A percentile compares a stretch with the other conserved stretches of the same genome.
These are phyloP conservation scores for Juglanconis juglandina DNA, from an alignment of 2,329 filamentous ascomycete genomes.

Conservation along the genomic window DNA sequence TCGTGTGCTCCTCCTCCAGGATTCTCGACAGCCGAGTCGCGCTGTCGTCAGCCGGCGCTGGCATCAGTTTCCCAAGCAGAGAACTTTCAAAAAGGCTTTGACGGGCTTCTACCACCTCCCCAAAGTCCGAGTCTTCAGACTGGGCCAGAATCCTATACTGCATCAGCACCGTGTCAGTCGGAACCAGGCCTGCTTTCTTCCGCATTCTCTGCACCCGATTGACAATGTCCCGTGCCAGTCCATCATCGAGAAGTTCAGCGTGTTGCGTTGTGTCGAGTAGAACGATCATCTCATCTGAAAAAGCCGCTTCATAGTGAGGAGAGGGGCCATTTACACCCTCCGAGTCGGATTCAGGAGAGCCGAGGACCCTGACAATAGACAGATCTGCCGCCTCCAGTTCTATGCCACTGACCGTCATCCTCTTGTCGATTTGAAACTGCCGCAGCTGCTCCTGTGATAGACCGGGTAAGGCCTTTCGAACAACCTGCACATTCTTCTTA, in stretches of 20 bases:
- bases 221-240: conserved; percentile 85
- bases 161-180: conserved; percentile 94
- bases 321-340: background rate
- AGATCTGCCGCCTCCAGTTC: conserved; percentile 77
- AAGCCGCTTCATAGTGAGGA: conserved; percentile 29
- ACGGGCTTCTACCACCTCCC: conserved; percentile 62
- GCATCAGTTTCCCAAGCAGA: background rate
- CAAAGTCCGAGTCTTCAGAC: conserved; percentile 70
- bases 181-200: conserved; percentile 86
- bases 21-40: background rate
- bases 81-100: background rate
- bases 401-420: conserved; percentile 81
- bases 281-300: conserved; percentile 82
- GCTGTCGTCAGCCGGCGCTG: background rate
- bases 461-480: too few species aligned
- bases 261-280: conserved; percentile 75
- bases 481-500: too few species aligned
- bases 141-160: conserved; percentile 80
- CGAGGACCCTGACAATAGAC: conserved; percentile 73
- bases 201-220: conserved; percentile 86
- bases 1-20: background rate
- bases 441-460: conserved; percentile 69
- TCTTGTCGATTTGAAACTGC: conserved; percentile 69
- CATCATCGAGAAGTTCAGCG: conserved; percentile 82
- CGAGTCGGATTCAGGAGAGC: conserved; percentile 48